These are phyloP conservation scores for Pleurotus platypus DNA, from an alignment of 768 basidiomycete genomes.

Conservation along the genomic window DNA sequence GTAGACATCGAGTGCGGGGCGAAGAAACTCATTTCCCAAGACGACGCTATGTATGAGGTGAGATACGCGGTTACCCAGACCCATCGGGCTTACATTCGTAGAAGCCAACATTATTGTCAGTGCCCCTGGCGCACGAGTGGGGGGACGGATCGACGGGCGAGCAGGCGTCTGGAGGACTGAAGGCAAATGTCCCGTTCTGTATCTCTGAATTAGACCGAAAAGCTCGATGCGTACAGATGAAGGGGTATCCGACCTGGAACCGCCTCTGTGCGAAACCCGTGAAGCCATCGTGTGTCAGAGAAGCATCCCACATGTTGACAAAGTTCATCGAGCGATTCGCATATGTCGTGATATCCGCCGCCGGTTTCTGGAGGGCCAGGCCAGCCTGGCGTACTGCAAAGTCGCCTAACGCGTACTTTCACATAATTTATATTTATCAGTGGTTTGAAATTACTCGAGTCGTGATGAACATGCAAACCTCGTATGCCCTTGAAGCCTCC, in stretches of 20 bases:
- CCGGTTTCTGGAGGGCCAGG: slow-evolving; percentile 33
- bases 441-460: not conserved
- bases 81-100: slow-evolving; percentile 40
- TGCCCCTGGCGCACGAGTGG: slow-evolving; percentile 46
- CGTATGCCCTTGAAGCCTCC: slow-evolving; percentile 45
- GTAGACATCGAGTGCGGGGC: slow-evolving; percentile 49
- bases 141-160: slow-evolving; percentile 43
- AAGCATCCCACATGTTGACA: slow-evolving; percentile 46
- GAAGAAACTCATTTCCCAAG: slow-evolving; percentile 54
- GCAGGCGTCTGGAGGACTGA: slow-evolving; percentile 45
- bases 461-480: slow-evolving; percentile 24
- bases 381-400: slow-evolving; percentile 53
- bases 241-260: slow-evolving; percentile 28
- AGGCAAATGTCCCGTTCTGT: slow-evolving; percentile 49
- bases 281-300: slow-evolving; percentile 41
- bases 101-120: slow-evolving; percentile 48
- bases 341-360: slow-evolving; percentile 36
- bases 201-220: not conserved
- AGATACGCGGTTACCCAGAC: not conserved
- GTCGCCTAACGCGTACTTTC: slow-evolving; percentile 44
- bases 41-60: slow-evolving; percentile 31
- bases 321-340: slow-evolving; percentile 50
- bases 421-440: not conserved
- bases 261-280: slow-evolving; percentile 43
- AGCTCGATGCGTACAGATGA: not conserved